Conservation (phyloP, 2,329 filamentous ascomycete genomes). For the Beauveria varroae region DNA sequence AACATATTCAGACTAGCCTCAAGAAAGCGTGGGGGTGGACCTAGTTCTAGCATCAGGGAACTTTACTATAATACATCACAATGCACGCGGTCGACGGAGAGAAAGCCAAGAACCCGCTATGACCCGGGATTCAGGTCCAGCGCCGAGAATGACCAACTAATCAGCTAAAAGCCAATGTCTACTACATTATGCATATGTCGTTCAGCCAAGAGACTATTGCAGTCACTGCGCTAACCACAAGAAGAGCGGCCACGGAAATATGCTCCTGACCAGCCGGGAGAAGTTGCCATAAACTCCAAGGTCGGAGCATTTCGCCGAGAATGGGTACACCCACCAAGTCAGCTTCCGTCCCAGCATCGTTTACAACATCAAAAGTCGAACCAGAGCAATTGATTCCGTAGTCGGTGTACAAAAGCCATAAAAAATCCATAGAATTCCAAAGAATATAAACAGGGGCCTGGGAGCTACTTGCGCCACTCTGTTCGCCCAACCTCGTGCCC, state of each 20-base stretch:
- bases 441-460: background rate
- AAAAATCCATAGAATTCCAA: background rate
- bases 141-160: background rate
- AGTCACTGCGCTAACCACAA: background rate
- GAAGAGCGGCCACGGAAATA: background rate
- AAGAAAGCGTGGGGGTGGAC: background rate
- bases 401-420: background rate
- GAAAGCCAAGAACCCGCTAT: background rate
- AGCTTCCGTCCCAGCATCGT: background rate
- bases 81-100: background rate
- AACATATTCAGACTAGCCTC: background rate
- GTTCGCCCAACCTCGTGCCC: background rate
- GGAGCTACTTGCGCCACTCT: background rate
- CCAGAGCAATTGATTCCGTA: background rate
- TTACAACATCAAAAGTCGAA: background rate
- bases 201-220: background rate
- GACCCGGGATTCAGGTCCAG: background rate
- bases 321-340: background rate
- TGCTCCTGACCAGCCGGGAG: background rate
- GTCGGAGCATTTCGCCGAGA: background rate
- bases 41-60: background rate
- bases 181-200: background rate
- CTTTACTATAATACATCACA: background rate
- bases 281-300: background rate
- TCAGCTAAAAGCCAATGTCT: background rate